phyloP scores from a whole-genome alignment of 345 rosid species.

The Turritis glabra region DNA sequence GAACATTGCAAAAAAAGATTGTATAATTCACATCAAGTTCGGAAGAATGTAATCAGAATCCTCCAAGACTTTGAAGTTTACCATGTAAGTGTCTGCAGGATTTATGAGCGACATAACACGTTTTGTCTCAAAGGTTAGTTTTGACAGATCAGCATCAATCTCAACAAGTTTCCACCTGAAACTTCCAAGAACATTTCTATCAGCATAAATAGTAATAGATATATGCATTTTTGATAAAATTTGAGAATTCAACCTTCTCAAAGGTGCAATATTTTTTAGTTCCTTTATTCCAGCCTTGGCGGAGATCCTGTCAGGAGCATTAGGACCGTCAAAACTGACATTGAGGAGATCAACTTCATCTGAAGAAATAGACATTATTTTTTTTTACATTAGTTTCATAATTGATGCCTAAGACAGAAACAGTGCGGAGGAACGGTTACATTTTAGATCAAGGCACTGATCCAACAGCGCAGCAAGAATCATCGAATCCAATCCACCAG shows the following conservation, averaged over 20 bases:
- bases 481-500: slow-evolving; percentile 98
- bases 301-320: slow-evolving; percentile 92
- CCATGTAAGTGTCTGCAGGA: slow-evolving; percentile 95
- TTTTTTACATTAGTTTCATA: background rate
- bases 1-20: slow-evolving; percentile 10
- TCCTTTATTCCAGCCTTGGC: slow-evolving; percentile 76
- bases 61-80: slow-evolving; percentile 31
- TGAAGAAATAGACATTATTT: slow-evolving; percentile 29
- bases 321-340: slow-evolving; percentile 84
- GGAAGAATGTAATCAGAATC: background rate
- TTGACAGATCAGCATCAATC: slow-evolving; percentile 80
- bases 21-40: background rate
- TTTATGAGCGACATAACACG: slow-evolving; percentile 77
- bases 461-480: slow-evolving; percentile 85
- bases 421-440: slow-evolving; percentile 41
- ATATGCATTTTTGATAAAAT: background rate
- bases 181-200: slow-evolving; percentile 13
- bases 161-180: slow-evolving; percentile 95
- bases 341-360: slow-evolving; percentile 90
- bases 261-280: slow-evolving; percentile 67
- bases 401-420: background rate
- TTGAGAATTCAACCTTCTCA: slow-evolving; percentile 55
- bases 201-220: background rate
- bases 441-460: slow-evolving; percentile 68
- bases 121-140: slow-evolving; percentile 63